Base-by-base conservation (phyloP, 2,329 filamentous ascomycete species). In the Alternaria brassicae region DNA sequence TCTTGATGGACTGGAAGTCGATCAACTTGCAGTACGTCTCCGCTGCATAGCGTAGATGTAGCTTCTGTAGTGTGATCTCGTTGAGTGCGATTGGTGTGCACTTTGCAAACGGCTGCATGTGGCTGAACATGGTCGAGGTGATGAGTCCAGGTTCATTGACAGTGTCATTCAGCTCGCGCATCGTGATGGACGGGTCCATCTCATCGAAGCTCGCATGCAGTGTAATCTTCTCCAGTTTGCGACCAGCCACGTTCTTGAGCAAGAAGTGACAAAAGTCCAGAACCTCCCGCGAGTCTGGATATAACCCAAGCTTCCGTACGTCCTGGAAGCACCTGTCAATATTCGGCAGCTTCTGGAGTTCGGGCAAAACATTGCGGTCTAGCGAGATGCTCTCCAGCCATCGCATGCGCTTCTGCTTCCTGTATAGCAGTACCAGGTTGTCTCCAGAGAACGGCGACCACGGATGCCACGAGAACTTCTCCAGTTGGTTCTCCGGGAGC, bases 381-480 rank as follows among this genome's bases (percentile, higher is more conserved):
- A 83, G 70, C 21, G 80, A 75, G 62, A 83, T 81, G 50, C 77
- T 80, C 61, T 83, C 81, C 17, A 83, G 71, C 78, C 80, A 82
- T 59, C 80, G 80, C 77, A 84, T 78, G 51, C 76, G 74, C 66
- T 78, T 80, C 75, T 84, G 82, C 62, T 80, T 82, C 63, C 77
- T 78, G 68, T 82, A 82, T 9, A 84, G 75, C 39, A 83, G 63
- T 17, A 82, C 58, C 60, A 83, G 68, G 54, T 83, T 84, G 39
- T 83, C 82, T 17, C 77, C 75, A 5, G 79, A 79, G 61, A 83
- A 83, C 1, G 78, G 74, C 45, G 77, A 76, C 81, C 81, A 83
- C 15, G 81, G 81, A 68, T 81, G 80, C 82, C 82, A 84, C 60
- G 78, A 81, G 72, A 83, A 83, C 60, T 80, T 79, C 60, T 83